A percentile compares a stretch with the other conserved stretches of the same genome.
Conservation (phyloP, 257 asterid species). For the Nicotiana knightiana region DNA sequence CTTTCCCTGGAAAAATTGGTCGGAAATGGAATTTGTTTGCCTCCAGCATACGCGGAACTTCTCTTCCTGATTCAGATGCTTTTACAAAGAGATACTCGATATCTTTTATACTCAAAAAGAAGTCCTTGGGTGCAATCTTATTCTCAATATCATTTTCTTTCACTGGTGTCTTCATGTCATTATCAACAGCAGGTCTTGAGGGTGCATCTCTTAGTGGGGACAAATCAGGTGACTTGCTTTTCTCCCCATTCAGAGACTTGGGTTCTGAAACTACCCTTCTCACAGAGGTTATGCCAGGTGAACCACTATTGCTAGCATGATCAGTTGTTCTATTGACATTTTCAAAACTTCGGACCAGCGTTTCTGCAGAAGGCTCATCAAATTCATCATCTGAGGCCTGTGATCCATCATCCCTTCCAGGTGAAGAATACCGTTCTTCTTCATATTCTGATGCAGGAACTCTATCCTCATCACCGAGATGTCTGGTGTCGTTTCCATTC, state of each 20-base stretch:
- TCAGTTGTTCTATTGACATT: conserved; percentile 53
- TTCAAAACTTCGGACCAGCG: conserved; percentile 77
- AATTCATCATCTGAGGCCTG: conserved; percentile 83
- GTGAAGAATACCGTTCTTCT: conserved; percentile 42
- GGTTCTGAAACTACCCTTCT: conserved; percentile 30
- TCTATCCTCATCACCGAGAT: conserved; percentile 32
- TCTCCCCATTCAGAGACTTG: conserved; percentile 43
- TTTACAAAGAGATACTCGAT: conserved; percentile 66
- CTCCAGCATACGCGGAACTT: conserved; percentile 96
- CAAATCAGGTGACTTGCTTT: conserved; percentile 53
- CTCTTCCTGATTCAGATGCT: conserved; percentile 96
- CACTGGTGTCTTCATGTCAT: conserved; percentile 47
- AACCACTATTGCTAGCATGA: conserved; percentile 23
- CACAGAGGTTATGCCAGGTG: conserved; percentile 19
- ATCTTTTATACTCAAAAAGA: conserved; percentile 69
- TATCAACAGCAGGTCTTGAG: conserved; percentile 36
- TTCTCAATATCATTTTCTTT: conserved; percentile 50
- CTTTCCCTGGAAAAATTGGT: conserved; percentile 65
- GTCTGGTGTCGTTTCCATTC: conserved; percentile 27
- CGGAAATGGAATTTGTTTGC: conserved; percentile 94
- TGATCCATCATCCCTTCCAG: conserved; percentile 52
- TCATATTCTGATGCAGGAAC: conserved; percentile 38
- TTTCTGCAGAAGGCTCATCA: conserved; percentile 71
- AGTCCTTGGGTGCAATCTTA: conserved; percentile 66
- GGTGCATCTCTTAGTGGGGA: conserved; percentile 63